phyloP scores from a whole-genome alignment of 495 filamentous ascomycete species.

The Diplogelasinospora grovesii region DNA sequence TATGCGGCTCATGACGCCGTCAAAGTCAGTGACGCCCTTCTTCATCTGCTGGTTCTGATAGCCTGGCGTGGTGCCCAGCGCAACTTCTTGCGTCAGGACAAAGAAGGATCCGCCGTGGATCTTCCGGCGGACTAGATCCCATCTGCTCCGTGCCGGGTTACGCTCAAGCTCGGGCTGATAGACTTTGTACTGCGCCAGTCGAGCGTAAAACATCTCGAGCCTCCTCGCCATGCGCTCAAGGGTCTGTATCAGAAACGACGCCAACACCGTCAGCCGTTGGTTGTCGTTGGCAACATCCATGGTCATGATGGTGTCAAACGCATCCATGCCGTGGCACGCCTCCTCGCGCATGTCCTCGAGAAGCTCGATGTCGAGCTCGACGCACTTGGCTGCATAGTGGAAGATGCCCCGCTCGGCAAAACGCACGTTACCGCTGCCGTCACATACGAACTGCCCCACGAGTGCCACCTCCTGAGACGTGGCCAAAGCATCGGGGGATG shows the following conservation, averaged over 20 bases:
- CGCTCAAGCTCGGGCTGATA: slow-evolving; percentile 41
- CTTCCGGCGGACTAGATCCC: slow-evolving; percentile 38
- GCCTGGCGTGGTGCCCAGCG: slow-evolving; percentile 25
- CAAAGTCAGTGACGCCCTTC: slow-evolving; percentile 33
- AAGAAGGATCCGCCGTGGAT: slow-evolving; percentile 44
- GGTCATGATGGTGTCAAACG: slow-evolving; percentile 37
- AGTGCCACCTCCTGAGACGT: slow-evolving; percentile 41
- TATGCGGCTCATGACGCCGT: slow-evolving; percentile 36
- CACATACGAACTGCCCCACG: slow-evolving; percentile 41
- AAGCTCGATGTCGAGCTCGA: slow-evolving; percentile 41
- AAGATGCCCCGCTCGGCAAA: slow-evolving; percentile 43
- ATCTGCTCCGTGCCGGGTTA: slow-evolving; percentile 41
- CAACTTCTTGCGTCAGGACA: slow-evolving; percentile 32
- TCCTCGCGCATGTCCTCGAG: slow-evolving; percentile 46
- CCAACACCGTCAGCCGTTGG: slow-evolving; percentile 32
- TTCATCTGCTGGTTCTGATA: slow-evolving; percentile 26
- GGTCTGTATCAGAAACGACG: slow-evolving; percentile 40
- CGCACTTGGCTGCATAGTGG: slow-evolving; percentile 39
- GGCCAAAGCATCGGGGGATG: slow-evolving; percentile 32
- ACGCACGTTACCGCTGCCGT: slow-evolving; percentile 30
- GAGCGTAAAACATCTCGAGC: slow-evolving; percentile 40
- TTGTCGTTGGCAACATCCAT: slow-evolving; percentile 16
- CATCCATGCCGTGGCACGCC: slow-evolving; percentile 44
- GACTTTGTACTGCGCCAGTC: slow-evolving; percentile 37
- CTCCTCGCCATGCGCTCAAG: slow-evolving; percentile 43